These are phyloP conservation scores for Excoecaria agallocha DNA, from an alignment of 345 rosid species.

Conservation along the genomic window DNA sequence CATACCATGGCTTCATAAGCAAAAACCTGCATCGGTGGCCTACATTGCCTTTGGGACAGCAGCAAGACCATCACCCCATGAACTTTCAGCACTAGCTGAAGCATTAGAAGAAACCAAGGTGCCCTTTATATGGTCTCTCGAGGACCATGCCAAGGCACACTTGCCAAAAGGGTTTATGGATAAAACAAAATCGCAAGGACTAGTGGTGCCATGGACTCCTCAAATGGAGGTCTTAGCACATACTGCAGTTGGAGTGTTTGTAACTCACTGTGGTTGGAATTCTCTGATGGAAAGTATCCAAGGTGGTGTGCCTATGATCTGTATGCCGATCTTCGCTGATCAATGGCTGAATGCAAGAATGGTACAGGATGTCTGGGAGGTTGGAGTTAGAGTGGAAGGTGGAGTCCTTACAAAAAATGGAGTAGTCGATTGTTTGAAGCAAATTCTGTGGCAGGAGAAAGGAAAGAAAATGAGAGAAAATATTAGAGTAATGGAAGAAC, in stretches of 20 bases:
- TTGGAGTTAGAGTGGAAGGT: slow-evolving; percentile 22
- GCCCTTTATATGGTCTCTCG: slow-evolving; percentile 42
- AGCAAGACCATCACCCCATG: slow-evolving; percentile 30
- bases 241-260: slow-evolving; percentile 27
- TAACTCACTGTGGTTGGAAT: slow-evolving; percentile 44
- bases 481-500: slow-evolving; percentile 4
- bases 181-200: slow-evolving; percentile 26
- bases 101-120: slow-evolving; percentile 30
- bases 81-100: slow-evolving; percentile 36
- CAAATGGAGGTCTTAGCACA: slow-evolving; percentile 30
- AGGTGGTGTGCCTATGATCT: slow-evolving; percentile 39
- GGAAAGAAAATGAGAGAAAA: slow-evolving; percentile 31
- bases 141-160: slow-evolving; percentile 13
- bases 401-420: slow-evolving; percentile 24
- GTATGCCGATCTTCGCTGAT: slow-evolving; percentile 43
- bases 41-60: slow-evolving; percentile 44
- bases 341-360: slow-evolving; percentile 37
- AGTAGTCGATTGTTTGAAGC: slow-evolving; percentile 9
- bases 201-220: slow-evolving; percentile 42
- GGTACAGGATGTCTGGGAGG: slow-evolving; percentile 31
- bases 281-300: slow-evolving; percentile 39
- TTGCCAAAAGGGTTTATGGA: slow-evolving; percentile 43
- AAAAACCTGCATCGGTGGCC: slow-evolving; percentile 31
- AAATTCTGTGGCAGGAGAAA: slow-evolving; percentile 12
- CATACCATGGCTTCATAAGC: slow-evolving; percentile 40